A percentile compares a stretch with the other conserved stretches of the same genome.
These are phyloP conservation scores for Aspergillus oerlinghausenensis DNA, from an alignment of 2,329 filamentous ascomycete species.

Conservation along the genomic window DNA sequence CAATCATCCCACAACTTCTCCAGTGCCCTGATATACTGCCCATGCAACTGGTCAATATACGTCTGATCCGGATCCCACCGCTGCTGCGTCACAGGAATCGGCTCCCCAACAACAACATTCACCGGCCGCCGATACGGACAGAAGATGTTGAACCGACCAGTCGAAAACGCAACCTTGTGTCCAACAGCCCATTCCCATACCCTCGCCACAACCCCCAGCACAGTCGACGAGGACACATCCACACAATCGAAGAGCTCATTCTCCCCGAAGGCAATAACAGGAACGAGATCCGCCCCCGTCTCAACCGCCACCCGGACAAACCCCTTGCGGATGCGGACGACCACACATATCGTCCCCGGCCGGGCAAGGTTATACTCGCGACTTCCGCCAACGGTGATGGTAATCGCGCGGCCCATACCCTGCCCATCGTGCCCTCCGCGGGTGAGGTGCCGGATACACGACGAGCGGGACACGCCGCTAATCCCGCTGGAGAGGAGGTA, in stretches of 20 bases:
- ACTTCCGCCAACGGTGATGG: conserved; percentile 83
- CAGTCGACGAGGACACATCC: conserved; percentile 60
- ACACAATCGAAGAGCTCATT: conserved; percentile 85
- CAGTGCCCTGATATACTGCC: conserved; percentile 59
- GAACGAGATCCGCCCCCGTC: conserved; percentile 77
- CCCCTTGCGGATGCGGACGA: conserved; percentile 74
- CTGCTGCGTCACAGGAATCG: conserved; percentile 59
- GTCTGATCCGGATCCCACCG: conserved; percentile 56
- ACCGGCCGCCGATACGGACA: conserved; percentile 77
- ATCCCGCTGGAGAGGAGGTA: conserved; percentile 74
- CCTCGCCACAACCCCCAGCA: conserved; percentile 58
- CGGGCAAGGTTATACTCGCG: conserved; percentile 76
- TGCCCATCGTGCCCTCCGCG: conserved; percentile 66
- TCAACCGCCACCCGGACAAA: conserved; percentile 82
- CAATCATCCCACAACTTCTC: conserved; percentile 24
- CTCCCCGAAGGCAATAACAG: conserved; percentile 78
- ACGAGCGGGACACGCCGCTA: conserved; percentile 74
- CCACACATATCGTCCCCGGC: conserved; percentile 66
- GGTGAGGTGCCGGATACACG: conserved; percentile 72
- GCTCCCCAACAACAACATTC: conserved; percentile 75
- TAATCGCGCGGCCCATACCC: conserved; percentile 80
- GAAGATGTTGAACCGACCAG: conserved; percentile 73
- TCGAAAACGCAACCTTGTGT: conserved; percentile 74
- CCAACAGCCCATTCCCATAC: conserved; percentile 62
- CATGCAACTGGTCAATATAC: conserved; percentile 71